Base-by-base conservation (phyloP, 805 yeast genomes). In the Sugiyamaella valdiviana region DNA sequence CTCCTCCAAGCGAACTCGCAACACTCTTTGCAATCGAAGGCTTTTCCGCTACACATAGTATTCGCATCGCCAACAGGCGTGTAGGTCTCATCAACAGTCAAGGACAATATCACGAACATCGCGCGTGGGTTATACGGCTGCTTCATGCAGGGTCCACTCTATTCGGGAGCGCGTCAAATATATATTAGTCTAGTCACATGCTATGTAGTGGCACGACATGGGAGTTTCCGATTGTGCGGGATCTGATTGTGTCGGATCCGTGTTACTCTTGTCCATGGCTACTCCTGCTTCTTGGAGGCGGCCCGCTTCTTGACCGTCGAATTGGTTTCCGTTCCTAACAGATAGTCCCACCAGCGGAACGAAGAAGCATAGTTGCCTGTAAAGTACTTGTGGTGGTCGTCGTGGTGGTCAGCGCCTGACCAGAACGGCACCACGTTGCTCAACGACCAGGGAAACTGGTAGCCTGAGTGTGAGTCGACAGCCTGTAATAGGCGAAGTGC, bases 351-450 rank as follows among this genome's bases (percentile, higher is more conserved):
- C 87, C 95, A 86, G 72, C 97, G 82, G 78, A 91, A 93, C 32
- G 91, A 81, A 38, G 95, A 85, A 29, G 97, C 91, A 66, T 88
- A 91, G 69, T 90, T 89, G 57, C 98, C 98, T 59, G 86, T 85
- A 70, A 91, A 91, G 71, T 84, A 89, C 67, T 86, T 95, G 67
- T 91, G 99, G 65, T 91, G 99, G 68, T 86, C 86, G 68, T 91
- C 99, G 66, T 91, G 98, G 69, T 90, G 98, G 62, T 86, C 96
- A 19, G 96, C 96, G 56, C 98, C 98, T 1, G 98, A 95, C 97
- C 98, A 90, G 71, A 93, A 78, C 43, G 97, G 96, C 53, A 91
- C 65, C 69, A 91, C 80, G 65, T 89, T 87, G 70, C 88, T 90
- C 63, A 91, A 75, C 2, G 96, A 87, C 86, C 95, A 82, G 54